These are phyloP conservation scores for Plasmodium malariae DNA, from an alignment of 169 alveolate species.

Conservation along the genomic window DNA sequence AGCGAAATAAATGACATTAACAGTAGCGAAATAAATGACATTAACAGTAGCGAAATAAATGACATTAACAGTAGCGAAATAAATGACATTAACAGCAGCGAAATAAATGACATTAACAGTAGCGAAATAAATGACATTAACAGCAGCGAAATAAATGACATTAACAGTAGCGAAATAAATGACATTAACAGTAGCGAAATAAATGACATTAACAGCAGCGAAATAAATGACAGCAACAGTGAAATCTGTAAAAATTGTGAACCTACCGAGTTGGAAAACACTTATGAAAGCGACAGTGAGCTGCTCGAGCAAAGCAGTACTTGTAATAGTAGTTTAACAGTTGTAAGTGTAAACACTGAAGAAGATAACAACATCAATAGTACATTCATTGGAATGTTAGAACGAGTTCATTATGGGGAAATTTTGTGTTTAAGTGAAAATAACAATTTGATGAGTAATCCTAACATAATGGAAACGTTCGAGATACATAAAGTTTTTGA, in stretches of 20 bases:
- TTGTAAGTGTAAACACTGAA: constrained; percentile 11
- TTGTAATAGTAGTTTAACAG: constrained; percentile 5
- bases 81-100: background rate
- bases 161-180: background rate
- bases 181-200: background rate
- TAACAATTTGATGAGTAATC: background rate
- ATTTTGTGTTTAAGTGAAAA: constrained; percentile 9
- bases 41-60: no score
- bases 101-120: background rate
- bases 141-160: background rate
- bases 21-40: no score
- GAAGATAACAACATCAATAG: background rate
- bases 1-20: no score
- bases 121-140: background rate
- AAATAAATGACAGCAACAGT: background rate
- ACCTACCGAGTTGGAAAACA: background rate
- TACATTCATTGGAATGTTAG: constrained; percentile 2
- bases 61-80: background rate
- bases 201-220: background rate
- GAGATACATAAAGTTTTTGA: constrained; percentile 1
- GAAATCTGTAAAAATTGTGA: background rate
- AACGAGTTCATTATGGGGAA: constrained; percentile 18
- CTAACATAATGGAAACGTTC: constrained; percentile 2
- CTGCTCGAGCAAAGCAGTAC: background rate
- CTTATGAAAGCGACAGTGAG: constrained; percentile 6